These are phyloP conservation scores for Eudorina sp. DNA, from an alignment of 139 green algal genomes.

Conservation along the genomic window DNA sequence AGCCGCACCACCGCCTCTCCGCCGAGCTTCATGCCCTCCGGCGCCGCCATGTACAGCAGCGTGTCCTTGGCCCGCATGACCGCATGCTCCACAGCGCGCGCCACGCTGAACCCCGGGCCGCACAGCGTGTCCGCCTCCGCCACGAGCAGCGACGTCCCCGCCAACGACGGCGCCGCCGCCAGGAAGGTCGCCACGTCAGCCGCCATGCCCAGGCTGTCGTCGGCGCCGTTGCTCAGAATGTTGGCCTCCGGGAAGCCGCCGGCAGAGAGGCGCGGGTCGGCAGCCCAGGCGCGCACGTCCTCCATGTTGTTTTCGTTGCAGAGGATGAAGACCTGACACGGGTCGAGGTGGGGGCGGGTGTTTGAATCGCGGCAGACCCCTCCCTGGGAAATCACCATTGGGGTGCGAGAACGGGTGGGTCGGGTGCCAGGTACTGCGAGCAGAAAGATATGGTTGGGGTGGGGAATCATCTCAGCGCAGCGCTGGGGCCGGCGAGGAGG, in stretches of 20 bases:
- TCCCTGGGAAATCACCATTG: too few species aligned
- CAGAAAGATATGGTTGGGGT: too few species aligned
- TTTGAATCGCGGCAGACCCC: too few species aligned
- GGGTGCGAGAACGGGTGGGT: too few species aligned
- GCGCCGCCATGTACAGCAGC: constrained; percentile 33
- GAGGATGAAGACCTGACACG: constrained; percentile 48
- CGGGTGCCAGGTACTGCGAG: too few species aligned
- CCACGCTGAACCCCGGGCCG: constrained; percentile 45
- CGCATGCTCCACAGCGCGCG: constrained; percentile 57
- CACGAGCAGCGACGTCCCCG: constrained; percentile 2
- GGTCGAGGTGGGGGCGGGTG: too few species aligned
- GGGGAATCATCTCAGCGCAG: too few species aligned
- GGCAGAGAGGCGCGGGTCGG: neutral
- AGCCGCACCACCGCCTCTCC: constrained; percentile 14
- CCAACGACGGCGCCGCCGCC: neutral
- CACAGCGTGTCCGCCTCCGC: constrained; percentile 46
- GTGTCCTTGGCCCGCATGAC: constrained; percentile 61
- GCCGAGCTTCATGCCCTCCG: constrained; percentile 28
- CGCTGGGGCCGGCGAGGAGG: too few species aligned
- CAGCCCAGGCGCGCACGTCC: constrained; percentile 23
- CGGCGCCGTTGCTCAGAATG: constrained; percentile 24
- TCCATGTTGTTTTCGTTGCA: constrained; percentile 9
- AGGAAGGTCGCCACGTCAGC: constrained; percentile 30
- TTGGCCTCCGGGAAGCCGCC: constrained; percentile 27
- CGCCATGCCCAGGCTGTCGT: constrained; percentile 12